Percentiles rank a stretch among this genome's conserved stretches.
Conservation (phyloP, 805 yeast species). For the Hanseniaspora singularis region DNA sequence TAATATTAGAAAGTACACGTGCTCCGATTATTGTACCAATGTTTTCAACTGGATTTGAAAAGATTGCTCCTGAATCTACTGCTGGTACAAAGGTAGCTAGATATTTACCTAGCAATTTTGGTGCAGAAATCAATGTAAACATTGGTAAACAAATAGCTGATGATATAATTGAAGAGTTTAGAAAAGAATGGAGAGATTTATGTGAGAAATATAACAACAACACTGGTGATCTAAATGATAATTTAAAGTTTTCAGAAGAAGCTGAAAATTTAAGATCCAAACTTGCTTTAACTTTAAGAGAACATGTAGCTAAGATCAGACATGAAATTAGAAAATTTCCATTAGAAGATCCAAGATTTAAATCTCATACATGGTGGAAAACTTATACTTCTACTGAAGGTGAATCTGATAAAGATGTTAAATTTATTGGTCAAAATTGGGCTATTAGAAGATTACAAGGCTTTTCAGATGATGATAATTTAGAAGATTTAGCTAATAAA, state of each 20-base stretch:
- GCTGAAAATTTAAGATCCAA: constrained; percentile 57
- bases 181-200: constrained; percentile 58
- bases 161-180: constrained; percentile 42
- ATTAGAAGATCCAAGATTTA: constrained; percentile 59
- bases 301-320: constrained; percentile 42
- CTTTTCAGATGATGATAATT: constrained; percentile 24
- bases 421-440: constrained; percentile 73
- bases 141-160: constrained; percentile 66
- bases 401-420: constrained; percentile 49
- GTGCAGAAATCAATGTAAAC: constrained; percentile 53
- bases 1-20: constrained; percentile 67
- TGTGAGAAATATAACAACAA: constrained; percentile 44
- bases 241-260: constrained; percentile 49
- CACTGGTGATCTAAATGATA: constrained; percentile 42
- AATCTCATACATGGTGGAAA: constrained; percentile 64
- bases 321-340: constrained; percentile 33
- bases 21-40: constrained; percentile 84
- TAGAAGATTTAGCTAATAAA: constrained; percentile 18
- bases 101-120: constrained; percentile 50
- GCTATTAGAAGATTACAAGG: constrained; percentile 61
- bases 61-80: constrained; percentile 64
- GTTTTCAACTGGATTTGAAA: constrained; percentile 74
- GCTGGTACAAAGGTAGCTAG: constrained; percentile 45
- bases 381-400: constrained; percentile 55
- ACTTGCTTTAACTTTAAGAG: constrained; percentile 58